A percentile compares a stretch with the other conserved stretches of the same genome.
phyloP scores from a whole-genome alignment of 108 stramenopile species.

The Pseudonitzschia multiseries region DNA sequence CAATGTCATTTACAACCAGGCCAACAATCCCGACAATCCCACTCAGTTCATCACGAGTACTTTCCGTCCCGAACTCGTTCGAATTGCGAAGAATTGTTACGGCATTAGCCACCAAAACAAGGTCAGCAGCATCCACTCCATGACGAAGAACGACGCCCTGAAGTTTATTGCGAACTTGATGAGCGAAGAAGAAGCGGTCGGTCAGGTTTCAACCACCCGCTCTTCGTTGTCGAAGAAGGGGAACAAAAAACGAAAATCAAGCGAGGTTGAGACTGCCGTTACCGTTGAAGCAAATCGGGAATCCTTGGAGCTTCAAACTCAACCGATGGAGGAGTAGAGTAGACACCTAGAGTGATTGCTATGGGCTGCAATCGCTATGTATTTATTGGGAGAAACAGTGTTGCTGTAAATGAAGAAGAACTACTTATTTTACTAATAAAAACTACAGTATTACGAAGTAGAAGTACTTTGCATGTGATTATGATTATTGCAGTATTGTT shows the following conservation, averaged over 20 bases:
- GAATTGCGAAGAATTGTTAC: conserved; percentile 83
- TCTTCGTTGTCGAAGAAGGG: conserved; percentile 33
- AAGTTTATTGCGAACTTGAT: conserved; percentile 89
- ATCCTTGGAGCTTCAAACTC: neutral
- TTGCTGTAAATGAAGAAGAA: too few relatives aligned
- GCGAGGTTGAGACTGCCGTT: neutral
- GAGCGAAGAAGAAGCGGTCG: conserved; percentile 79
- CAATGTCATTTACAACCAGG: conserved; percentile 91
- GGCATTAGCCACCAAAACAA: conserved; percentile 91
- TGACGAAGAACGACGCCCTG: conserved; percentile 83
- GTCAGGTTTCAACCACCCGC: conserved; percentile 59
- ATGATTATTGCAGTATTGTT: too few relatives aligned
- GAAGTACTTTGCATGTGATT: too few relatives aligned
- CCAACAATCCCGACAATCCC: conserved; percentile 83
- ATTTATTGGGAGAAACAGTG: too few relatives aligned
- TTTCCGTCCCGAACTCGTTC: conserved; percentile 97
- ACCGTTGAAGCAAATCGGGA: neutral
- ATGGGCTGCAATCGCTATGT: too few relatives aligned
- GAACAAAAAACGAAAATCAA: conserved; percentile 10
- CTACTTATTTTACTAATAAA: too few relatives aligned
- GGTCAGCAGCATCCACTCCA: conserved; percentile 77
- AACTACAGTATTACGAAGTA: too few relatives aligned
- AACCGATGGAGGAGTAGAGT: neutral
- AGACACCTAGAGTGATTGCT: too few relatives aligned
- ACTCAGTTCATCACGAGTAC: conserved; percentile 99